Percentiles rank a stretch among this genome's conserved stretches.
Evolutionary conservation across 345 rosid species (phyloP).

Genomic region (Adansonia digitata): DNA sequence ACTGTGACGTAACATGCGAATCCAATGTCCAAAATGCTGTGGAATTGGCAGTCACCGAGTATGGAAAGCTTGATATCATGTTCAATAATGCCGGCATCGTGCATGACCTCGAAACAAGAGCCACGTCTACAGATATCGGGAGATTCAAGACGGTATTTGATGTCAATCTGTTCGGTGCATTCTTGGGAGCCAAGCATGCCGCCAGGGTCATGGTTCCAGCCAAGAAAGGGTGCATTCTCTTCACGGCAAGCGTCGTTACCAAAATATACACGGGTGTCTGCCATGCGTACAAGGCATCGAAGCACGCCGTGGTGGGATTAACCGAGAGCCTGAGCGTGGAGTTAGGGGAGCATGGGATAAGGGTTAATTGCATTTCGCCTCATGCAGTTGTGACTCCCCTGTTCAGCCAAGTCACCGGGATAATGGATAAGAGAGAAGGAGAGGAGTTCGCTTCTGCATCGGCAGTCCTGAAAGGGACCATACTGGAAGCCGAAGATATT

Average conservation of each 20-base stretch:
- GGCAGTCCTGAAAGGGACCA: conserved; percentile 39
- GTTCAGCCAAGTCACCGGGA: too few relatives aligned
- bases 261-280: too few relatives aligned
- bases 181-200: conserved; percentile 42
- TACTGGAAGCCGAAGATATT: conserved; percentile 37
- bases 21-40: conserved; percentile 22
- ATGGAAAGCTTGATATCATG: conserved; percentile 44
- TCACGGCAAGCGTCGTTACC: conserved; percentile 20
- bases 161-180: conserved; percentile 34
- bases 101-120: too few relatives aligned
- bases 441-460: neutral
- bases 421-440: conserved; percentile 1
- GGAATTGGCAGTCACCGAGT: conserved; percentile 23
- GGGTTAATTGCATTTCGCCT: conserved; percentile 13
- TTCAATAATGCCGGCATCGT: conserved; percentile 41
- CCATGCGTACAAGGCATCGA: conserved; percentile 6
- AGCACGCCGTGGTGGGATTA: neutral
- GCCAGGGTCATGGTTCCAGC: conserved; percentile 37
- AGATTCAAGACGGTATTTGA: too few relatives aligned
- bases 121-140: too few relatives aligned
- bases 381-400: neutral
- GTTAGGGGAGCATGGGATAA: neutral
- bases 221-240: conserved; percentile 34
- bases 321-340: neutral
- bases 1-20: conserved; percentile 32